These are phyloP conservation scores for Cyclotella atomus DNA, from an alignment of 108 stramenopile species.

Conservation along the genomic window DNA sequence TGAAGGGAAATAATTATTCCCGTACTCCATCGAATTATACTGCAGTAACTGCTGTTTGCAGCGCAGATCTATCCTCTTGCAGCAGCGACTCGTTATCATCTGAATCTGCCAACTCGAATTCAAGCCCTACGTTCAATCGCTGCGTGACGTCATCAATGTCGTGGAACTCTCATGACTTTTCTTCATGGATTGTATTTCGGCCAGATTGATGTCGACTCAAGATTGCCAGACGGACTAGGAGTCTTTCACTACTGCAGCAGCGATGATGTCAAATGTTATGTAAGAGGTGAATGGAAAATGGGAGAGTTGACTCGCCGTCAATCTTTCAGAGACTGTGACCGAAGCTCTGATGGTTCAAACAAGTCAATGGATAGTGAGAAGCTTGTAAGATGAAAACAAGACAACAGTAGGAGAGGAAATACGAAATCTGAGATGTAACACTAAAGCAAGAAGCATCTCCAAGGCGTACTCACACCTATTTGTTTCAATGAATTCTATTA, in stretches of 20 bases:
- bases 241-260: background rate
- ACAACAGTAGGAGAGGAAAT: too few relatives aligned
- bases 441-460: too few relatives aligned
- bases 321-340: background rate
- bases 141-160: background rate
- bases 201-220: background rate
- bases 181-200: background rate
- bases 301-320: background rate
- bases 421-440: too few relatives aligned
- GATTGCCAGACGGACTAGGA: constrained; percentile 1
- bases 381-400: too few relatives aligned
- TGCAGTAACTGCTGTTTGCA: background rate
- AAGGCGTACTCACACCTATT: too few relatives aligned
- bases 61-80: background rate
- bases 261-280: background rate
- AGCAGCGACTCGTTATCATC: background rate
- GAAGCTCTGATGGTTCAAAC: background rate
- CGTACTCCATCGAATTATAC: background rate
- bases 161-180: background rate
- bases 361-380: background rate
- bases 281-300: background rate
- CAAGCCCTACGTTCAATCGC: background rate
- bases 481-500: too few relatives aligned
- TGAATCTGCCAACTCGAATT: background rate
- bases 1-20: background rate